Conservation (phyloP, 768 basidiomycete species). For the Pholiota conissans region DNA sequence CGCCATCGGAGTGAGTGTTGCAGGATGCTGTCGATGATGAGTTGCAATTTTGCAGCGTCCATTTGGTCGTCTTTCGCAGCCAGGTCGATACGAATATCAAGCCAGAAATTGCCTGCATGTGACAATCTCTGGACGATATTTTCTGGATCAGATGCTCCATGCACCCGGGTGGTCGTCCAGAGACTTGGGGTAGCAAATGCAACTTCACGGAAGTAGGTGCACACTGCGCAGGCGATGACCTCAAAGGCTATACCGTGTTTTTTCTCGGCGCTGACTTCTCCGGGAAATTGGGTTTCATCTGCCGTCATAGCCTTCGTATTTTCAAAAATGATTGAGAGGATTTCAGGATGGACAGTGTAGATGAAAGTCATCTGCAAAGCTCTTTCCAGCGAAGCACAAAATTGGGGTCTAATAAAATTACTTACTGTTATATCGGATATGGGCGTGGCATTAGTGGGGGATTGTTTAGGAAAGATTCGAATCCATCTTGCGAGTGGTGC, state of each 20-base stretch:
- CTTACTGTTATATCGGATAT: too few relatives aligned
- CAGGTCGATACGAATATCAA: slow-evolving; percentile 35
- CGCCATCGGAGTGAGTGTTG: slow-evolving; percentile 35
- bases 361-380: slow-evolving; percentile 8
- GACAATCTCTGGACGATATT: slow-evolving; percentile 30
- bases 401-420: too few relatives aligned
- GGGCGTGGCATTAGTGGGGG: too few relatives aligned
- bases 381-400: too few relatives aligned
- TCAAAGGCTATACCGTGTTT: slow-evolving; percentile 31
- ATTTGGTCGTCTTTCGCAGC: background rate
- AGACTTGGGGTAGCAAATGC: slow-evolving; percentile 36
- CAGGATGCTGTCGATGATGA: slow-evolving; percentile 30
- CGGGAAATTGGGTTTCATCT: slow-evolving; percentile 14
- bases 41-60: slow-evolving; percentile 14
- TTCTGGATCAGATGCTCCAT: slow-evolving; percentile 16
- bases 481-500: too few relatives aligned
- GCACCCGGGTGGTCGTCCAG: slow-evolving; percentile 39
- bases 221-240: slow-evolving; percentile 38
- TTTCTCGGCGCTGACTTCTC: background rate
- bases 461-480: too few relatives aligned
- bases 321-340: slow-evolving; percentile 33
- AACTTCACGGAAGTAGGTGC: slow-evolving; percentile 36
- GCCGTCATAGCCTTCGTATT: slow-evolving; percentile 23
- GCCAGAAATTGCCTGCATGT: slow-evolving; percentile 30
- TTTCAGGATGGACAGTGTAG: slow-evolving; percentile 29